Evolutionary conservation across 768 basidiomycete species (phyloP).

Genomic region (Amanita rubescens): DNA sequence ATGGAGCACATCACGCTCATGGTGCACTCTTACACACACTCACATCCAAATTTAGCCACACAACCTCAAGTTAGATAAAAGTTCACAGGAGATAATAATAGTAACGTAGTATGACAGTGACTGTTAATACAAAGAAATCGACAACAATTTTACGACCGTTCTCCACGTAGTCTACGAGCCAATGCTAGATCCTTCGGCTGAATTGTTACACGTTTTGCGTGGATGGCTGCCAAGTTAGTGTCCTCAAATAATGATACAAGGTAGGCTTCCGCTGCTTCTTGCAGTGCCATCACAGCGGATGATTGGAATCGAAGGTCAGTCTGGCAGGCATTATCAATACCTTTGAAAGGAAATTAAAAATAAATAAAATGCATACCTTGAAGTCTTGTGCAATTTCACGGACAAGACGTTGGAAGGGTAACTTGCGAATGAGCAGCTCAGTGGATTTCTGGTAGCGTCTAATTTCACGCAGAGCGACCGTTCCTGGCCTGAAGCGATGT

Average conservation of each 20-base stretch:
- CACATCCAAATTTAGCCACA: background rate
- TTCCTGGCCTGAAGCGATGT: slow-evolving; percentile 75
- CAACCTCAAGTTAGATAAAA: background rate
- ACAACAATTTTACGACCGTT: slow-evolving; percentile 22
- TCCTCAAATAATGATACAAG: slow-evolving; percentile 69
- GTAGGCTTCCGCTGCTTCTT: slow-evolving; percentile 64
- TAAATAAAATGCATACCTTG: slow-evolving; percentile 37
- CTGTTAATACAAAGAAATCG: slow-evolving; percentile 8
- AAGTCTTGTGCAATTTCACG: slow-evolving; percentile 81
- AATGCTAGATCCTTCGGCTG: slow-evolving; percentile 61
- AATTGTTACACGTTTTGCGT: slow-evolving; percentile 52
- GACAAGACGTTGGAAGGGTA: slow-evolving; percentile 66
- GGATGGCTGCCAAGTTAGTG: slow-evolving; percentile 56
- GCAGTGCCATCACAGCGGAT: slow-evolving; percentile 59
- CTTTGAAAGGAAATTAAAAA: slow-evolving; percentile 1
- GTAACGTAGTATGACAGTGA: background rate
- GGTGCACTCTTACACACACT: background rate
- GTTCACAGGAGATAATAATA: slow-evolving; percentile 2
- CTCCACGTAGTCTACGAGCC: slow-evolving; percentile 28
- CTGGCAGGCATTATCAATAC: slow-evolving; percentile 19
- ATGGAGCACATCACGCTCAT: background rate
- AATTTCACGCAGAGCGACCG: slow-evolving; percentile 73
- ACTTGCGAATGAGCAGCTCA: slow-evolving; percentile 57
- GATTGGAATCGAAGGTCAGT: slow-evolving; percentile 76
- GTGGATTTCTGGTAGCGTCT: slow-evolving; percentile 59